phyloP scores from a whole-genome alignment of 192 early-diverging fungal species.

The Backusella psychrophila region DNA sequence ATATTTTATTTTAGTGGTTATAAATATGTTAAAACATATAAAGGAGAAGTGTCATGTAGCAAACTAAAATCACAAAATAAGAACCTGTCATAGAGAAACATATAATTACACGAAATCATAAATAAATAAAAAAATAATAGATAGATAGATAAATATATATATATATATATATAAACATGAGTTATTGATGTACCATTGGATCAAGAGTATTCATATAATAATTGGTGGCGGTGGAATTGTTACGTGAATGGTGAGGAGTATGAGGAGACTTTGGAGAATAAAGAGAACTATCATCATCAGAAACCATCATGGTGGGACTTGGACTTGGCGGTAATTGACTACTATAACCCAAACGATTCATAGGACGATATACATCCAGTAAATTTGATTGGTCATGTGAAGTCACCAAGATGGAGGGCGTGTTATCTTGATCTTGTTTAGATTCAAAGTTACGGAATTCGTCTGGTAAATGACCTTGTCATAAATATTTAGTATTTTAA shows the following conservation, averaged over 20 bases:
- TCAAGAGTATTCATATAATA: not conserved
- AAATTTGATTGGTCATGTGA: slow-evolving; percentile 7
- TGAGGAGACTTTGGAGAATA: slow-evolving; percentile 18
- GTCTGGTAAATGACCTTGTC: not conserved
- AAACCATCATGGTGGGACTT: slow-evolving; percentile 20
- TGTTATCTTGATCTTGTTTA: not conserved
- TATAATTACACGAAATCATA: not conserved
- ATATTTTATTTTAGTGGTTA: not conserved
- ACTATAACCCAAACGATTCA: not conserved
- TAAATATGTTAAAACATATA: not conserved
- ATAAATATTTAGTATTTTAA: slow-evolving; percentile 44
- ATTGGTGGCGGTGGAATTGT: not conserved
- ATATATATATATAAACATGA: not conserved
- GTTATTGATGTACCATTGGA: not conserved
- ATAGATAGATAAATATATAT: not conserved
- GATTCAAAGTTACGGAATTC: not conserved
- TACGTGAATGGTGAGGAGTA: slow-evolving; percentile 2
- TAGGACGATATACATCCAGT: slow-evolving; percentile 3
- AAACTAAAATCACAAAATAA: not conserved
- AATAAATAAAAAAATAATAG: not conserved
- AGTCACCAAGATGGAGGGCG: slow-evolving; percentile 24
- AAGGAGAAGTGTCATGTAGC: not conserved
- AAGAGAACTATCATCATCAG: slow-evolving; percentile 20
- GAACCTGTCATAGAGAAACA: not conserved
- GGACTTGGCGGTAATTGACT: slow-evolving; percentile 25